Conservation (phyloP, 805 yeast species). For the Lachancea sp. region DNA sequence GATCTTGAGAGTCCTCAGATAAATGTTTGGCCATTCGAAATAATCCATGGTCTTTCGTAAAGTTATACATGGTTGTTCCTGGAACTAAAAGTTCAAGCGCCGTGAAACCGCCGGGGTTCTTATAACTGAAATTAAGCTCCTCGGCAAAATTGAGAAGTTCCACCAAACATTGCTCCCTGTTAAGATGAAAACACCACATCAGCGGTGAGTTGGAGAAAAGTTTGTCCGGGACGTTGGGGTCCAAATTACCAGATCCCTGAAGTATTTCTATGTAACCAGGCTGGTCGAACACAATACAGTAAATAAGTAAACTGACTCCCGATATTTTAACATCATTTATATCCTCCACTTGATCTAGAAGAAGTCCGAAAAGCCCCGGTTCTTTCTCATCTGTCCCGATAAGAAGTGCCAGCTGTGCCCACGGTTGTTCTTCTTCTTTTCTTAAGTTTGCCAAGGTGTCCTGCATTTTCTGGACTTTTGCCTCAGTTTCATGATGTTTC, state of each 20-base stretch:
- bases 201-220: conserved; percentile 56
- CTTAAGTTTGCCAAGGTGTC: conserved; percentile 1
- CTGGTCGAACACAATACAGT: conserved; percentile 51
- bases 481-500: background rate
- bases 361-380: conserved; percentile 18
- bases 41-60: conserved; percentile 48
- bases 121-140: conserved; percentile 41
- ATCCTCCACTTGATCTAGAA: conserved; percentile 13
- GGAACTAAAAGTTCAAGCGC: conserved; percentile 56
- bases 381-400: conserved; percentile 19
- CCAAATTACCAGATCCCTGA: conserved; percentile 33
- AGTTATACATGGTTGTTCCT: conserved; percentile 51
- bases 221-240: conserved; percentile 46
- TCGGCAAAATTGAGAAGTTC: conserved; percentile 59
- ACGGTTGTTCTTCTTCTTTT: conserved; percentile 11
- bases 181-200: conserved; percentile 80
- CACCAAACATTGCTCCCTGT: conserved; percentile 48
- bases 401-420: conserved; percentile 21
- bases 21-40: conserved; percentile 22
- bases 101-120: conserved; percentile 23
- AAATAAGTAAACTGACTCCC: conserved; percentile 44
- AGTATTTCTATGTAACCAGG: conserved; percentile 44
- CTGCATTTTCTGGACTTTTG: background rate
- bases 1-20: conserved; percentile 4
- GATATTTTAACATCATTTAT: conserved; percentile 27